Base-by-base conservation (phyloP, 192 early-diverging fungal genomes). In the Umbelopsis sp. region DNA sequence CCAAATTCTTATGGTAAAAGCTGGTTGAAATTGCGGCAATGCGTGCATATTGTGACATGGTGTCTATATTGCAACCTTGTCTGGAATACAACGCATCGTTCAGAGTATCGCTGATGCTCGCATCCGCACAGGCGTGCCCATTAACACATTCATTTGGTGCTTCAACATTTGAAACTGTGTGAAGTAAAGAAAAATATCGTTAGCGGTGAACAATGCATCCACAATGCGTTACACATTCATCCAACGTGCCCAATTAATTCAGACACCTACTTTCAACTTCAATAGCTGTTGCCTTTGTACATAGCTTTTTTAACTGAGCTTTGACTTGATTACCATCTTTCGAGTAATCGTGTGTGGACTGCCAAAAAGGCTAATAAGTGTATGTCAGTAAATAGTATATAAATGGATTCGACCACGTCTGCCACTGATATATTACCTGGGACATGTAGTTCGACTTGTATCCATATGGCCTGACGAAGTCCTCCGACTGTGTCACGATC, bases 371-470 rank as follows among this genome's bases (percentile, higher is more conserved):
- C 56, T 62, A 14, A 2, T 4, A 17, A 16, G n/a, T 14, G n/a
- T 0, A 53, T 4, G 2, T 53, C 8, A 14, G 11, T 0, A 12
- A n/a, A 22, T 26, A 50, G 16, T 0, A 3, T 9, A 31, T 62
- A 16, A 0, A 36, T 20, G 20, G 26, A 2, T 6, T 62, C 14
- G 17, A n/a, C 3, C 0, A 31, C 29, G 3, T 9, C 8, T 49
- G 47, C 44, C 20, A 29, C 21, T n/a, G n/a, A 5, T 41, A 1
- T 11, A 3, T 51, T 59, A 72, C 56, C 71, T 72, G 38, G 16
- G 50, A 56, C 32, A 72, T 65, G 41, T 72, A 72, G 10, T 62
- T 38, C 0, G 71, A 45, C n/a, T 43, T 53, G 29, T 72, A 38
- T 7, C 44, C 53, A 36, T 43, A 38, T 25, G 41, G 38, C 6